Conservation (phyloP, 768 basidiomycete species). For the Tylopilus balloui region DNA sequence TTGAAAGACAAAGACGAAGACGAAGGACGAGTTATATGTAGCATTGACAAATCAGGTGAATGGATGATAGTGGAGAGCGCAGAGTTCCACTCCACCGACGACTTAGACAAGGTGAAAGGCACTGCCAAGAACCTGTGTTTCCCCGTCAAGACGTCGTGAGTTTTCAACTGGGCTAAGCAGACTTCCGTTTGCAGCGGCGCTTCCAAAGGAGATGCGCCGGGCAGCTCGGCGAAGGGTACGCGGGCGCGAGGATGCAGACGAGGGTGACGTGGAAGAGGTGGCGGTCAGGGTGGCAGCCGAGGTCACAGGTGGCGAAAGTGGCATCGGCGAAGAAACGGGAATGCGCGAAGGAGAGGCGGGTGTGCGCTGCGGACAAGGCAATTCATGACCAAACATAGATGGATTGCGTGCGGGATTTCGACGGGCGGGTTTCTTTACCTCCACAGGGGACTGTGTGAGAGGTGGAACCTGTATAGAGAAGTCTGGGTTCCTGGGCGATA, state of each 20-base stretch:
- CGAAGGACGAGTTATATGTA: slow-evolving; percentile 6
- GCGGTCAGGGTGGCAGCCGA: slow-evolving; percentile 5
- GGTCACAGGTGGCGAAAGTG: slow-evolving; percentile 16
- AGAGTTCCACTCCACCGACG: slow-evolving; percentile 1
- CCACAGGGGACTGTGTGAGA: slow-evolving; percentile 11
- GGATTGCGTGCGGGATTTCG: slow-evolving; percentile 55
- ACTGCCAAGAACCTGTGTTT: slow-evolving; percentile 51
- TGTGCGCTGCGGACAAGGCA: slow-evolving; percentile 43
- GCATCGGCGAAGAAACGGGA: slow-evolving; percentile 27
- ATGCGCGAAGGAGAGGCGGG: slow-evolving; percentile 30
- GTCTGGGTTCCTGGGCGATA: slow-evolving; percentile 18
- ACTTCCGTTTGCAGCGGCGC: slow-evolving; percentile 31
- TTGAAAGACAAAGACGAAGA: no score
- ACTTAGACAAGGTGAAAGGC: slow-evolving; percentile 63
- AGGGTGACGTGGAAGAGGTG: slow-evolving; percentile 14
- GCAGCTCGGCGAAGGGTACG: slow-evolving; percentile 35
- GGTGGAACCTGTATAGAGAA: slow-evolving; percentile 20
- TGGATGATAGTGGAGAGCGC: slow-evolving; percentile 1
- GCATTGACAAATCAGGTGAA: slow-evolving; percentile 9
- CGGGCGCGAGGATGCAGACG: slow-evolving; percentile 20
- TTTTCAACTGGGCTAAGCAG: slow-evolving; percentile 36
- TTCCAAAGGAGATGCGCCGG: slow-evolving; percentile 66
- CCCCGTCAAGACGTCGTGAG: slow-evolving; percentile 26
- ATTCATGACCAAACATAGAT: slow-evolving; percentile 63
- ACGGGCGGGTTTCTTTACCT: slow-evolving; percentile 30